Conservation (phyloP, 495 filamentous ascomycete species). For the Baudoinia panamericana region DNA sequence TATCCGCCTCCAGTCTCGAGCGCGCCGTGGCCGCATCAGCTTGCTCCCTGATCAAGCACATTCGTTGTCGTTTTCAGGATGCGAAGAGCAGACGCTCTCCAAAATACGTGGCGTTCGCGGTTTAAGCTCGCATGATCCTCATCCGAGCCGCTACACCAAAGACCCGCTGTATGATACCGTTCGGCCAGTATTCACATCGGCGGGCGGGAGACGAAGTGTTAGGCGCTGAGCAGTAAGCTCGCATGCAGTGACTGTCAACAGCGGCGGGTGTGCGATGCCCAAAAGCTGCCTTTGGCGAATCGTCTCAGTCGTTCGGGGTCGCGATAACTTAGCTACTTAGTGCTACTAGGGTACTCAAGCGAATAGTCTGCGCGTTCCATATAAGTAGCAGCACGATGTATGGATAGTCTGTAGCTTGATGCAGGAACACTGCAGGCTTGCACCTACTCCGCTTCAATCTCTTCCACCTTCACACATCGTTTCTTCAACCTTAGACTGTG, state of each 20-base stretch:
- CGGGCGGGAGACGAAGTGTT: constrained; percentile 8
- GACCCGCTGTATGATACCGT: constrained; percentile 1
- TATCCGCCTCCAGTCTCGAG: neutral
- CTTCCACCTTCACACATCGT: no score
- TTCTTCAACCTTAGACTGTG: no score
- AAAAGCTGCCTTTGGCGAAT: no score
- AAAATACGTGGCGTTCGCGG: constrained; percentile 16
- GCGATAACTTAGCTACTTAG: no score
- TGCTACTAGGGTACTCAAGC: no score
- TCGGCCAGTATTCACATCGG: constrained; percentile 2
- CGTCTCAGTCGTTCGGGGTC: no score
- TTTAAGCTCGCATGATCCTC: constrained; percentile 8
- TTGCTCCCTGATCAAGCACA: neutral
- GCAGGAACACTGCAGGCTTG: no score
- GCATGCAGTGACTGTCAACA: neutral
- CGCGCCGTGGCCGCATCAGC: constrained; percentile 2
- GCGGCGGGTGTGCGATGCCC: no score
- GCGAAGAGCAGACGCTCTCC: constrained; percentile 5
- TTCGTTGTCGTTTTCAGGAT: neutral
- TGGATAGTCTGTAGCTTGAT: no score
- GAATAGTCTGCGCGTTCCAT: no score
- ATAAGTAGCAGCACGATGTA: no score
- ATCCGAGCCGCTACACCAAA: neutral
- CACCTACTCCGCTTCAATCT: no score
- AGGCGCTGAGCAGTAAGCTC: constrained; percentile 4